phyloP scores from a whole-genome alignment of 2,329 filamentous ascomycete genomes.

The Gremmenia infestans region DNA sequence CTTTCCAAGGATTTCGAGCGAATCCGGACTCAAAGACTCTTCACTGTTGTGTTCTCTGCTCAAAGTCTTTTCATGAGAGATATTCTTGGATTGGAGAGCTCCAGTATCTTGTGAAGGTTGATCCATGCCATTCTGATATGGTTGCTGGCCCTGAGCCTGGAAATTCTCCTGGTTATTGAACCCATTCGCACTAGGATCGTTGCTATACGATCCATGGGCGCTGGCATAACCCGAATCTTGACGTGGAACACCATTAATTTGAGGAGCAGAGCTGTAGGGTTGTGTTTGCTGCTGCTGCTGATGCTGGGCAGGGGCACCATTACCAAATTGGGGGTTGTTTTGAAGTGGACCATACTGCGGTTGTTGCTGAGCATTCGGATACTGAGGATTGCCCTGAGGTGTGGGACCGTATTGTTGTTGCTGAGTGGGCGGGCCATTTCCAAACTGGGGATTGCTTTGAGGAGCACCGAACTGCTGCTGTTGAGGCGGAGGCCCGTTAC shows the following conservation, averaged over 20 bases:
- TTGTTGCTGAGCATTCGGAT: neutral
- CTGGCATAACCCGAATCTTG: constrained; percentile 31
- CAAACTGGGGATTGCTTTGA: constrained; percentile 2
- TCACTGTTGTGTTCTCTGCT: neutral
- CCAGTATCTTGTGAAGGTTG: neutral
- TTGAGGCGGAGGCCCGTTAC: neutral
- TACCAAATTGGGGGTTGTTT: constrained; percentile 3
- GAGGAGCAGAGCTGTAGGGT: constrained; percentile 3
- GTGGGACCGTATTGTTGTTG: constrained; percentile 3
- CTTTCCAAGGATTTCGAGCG: constrained; percentile 26
- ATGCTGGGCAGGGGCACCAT: neutral
- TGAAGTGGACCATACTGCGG: neutral
- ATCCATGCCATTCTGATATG: neutral
- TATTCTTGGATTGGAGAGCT: neutral
- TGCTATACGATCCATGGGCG: constrained; percentile 25
- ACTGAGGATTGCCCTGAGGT: neutral
- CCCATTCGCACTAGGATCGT: constrained; percentile 11
- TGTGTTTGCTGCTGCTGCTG: constrained; percentile 1
- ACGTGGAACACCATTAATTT: constrained; percentile 1
- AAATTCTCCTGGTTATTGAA: constrained; percentile 8
- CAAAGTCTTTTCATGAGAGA: neutral
- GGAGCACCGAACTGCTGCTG: neutral
- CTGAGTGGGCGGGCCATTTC: neutral
- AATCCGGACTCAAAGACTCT: neutral
- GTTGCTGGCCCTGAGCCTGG: constrained; percentile 2